Evolutionary conservation across 1,284 basidiomycete genomes (phyloP).

Genomic region (Waitea zeae): DNA sequence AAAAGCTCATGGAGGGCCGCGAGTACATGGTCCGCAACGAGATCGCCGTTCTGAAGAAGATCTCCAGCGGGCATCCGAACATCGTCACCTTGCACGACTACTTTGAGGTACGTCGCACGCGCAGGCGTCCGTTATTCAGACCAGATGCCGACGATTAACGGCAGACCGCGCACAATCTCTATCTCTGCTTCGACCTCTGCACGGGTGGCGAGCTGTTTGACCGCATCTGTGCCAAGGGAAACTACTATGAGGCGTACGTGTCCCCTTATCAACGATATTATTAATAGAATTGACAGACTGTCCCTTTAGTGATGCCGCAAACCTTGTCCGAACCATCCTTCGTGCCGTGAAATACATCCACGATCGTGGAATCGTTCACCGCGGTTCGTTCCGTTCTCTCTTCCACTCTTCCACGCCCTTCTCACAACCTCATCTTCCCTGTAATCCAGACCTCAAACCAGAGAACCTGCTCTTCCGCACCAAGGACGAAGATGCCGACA

Average conservation of each 20-base stretch:
- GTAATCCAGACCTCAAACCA: slow-evolving; percentile 73
- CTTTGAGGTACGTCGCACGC: slow-evolving; percentile 72
- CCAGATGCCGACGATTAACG: background rate
- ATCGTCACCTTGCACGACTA: slow-evolving; percentile 92
- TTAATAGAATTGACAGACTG: too few relatives aligned
- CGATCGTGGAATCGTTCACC: slow-evolving; percentile 87
- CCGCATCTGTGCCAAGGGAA: slow-evolving; percentile 93
- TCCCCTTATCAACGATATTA: slow-evolving; percentile 3
- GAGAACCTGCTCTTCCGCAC: slow-evolving; percentile 94
- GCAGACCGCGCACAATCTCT: slow-evolving; percentile 85
- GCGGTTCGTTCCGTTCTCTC: slow-evolving; percentile 31
- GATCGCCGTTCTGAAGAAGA: slow-evolving; percentile 87
- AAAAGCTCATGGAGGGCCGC: slow-evolving; percentile 91
- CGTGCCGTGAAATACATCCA: slow-evolving; percentile 88
- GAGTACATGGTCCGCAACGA: slow-evolving; percentile 94
- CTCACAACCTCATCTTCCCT: slow-evolving; percentile 1
- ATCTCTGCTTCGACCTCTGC: slow-evolving; percentile 92
- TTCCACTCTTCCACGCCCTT: background rate
- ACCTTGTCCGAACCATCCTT: slow-evolving; percentile 77
- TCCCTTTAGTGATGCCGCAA: slow-evolving; percentile 65
- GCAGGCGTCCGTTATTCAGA: too few relatives aligned
- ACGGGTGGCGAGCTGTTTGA: slow-evolving; percentile 97
- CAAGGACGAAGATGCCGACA: slow-evolving; percentile 79
- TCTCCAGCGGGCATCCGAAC: slow-evolving; percentile 82
- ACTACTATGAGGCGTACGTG: slow-evolving; percentile 86